Evolutionary conservation across 768 basidiomycete species (phyloP).

Genomic region (Ephemerocybe angulata): DNA sequence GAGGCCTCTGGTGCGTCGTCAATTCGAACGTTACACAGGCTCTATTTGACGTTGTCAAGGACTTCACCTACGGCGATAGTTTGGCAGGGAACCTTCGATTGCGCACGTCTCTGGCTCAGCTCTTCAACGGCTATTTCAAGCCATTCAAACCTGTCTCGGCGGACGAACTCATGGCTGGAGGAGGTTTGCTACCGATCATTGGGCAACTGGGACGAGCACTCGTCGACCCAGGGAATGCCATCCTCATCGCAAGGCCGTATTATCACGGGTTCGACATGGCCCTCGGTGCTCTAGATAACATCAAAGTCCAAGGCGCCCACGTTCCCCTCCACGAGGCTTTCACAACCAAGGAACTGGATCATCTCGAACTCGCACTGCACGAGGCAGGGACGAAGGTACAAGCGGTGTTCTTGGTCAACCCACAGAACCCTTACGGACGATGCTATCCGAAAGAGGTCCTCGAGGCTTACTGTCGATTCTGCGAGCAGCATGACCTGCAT

Average conservation of each 20-base stretch:
- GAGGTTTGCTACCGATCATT: constrained; percentile 13
- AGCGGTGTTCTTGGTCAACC: constrained; percentile 26
- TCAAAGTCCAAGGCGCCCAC: constrained; percentile 8
- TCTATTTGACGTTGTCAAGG: constrained; percentile 7
- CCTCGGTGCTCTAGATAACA: constrained; percentile 3
- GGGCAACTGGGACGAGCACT: constrained; percentile 12
- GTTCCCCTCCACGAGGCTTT: constrained; percentile 10
- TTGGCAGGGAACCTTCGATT: constrained; percentile 12
- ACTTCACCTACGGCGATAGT: constrained; percentile 18
- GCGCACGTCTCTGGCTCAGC: constrained; percentile 9
- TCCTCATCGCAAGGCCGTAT: constrained; percentile 17
- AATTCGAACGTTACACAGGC: neutral
- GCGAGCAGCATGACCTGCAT: constrained; percentile 22
- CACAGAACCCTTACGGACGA: constrained; percentile 28
- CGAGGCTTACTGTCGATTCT: constrained; percentile 16
- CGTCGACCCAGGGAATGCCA: constrained; percentile 14
- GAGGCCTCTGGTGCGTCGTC: constrained; percentile 3
- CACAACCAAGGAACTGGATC: constrained; percentile 13
- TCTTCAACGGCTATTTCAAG: constrained; percentile 15
- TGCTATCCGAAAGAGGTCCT: constrained; percentile 18
- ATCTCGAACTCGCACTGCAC: constrained; percentile 17
- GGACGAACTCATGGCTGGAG: constrained; percentile 12
- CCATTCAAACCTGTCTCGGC: constrained; percentile 8
- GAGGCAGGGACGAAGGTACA: constrained; percentile 18
- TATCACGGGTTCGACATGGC: constrained; percentile 17